phyloP scores from a whole-genome alignment of 2,329 filamentous ascomycete genomes.

The Ophiostoma pallidulum region DNA sequence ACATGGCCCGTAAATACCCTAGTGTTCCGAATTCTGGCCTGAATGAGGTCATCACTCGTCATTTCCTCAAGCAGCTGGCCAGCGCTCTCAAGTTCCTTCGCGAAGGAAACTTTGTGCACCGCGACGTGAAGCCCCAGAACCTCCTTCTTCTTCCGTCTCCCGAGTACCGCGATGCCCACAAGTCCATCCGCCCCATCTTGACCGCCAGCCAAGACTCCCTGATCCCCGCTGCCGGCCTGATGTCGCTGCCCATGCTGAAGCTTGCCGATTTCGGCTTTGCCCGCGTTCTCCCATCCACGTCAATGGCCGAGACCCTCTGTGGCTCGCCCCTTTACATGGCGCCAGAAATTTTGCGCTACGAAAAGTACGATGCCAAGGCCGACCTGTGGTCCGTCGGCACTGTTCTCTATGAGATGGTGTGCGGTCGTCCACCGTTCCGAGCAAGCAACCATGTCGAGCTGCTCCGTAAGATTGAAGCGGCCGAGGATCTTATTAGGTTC shows the following conservation, averaged over 20 bases:
- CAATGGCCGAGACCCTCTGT: constrained; percentile 89
- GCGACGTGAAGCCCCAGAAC: constrained; percentile 96
- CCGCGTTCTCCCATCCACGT: constrained; percentile 78
- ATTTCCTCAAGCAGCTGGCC: constrained; percentile 90
- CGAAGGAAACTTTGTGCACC: constrained; percentile 79
- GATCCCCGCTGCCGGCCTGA: constrained; percentile 69
- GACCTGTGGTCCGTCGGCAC: constrained; percentile 97
- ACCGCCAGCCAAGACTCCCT: constrained; percentile 69
- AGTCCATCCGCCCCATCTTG: constrained; percentile 60
- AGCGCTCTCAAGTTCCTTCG: constrained; percentile 87
- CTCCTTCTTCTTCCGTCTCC: constrained; percentile 77
- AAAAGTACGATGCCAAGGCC: constrained; percentile 94
- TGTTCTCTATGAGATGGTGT: constrained; percentile 91
- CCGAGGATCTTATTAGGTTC: constrained; percentile 79
- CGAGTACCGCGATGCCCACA: constrained; percentile 54
- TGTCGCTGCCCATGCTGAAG: constrained; percentile 89
- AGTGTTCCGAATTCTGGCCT: constrained; percentile 74
- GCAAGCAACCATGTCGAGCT: constrained; percentile 93
- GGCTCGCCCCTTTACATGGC: constrained; percentile 98
- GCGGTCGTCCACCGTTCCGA: constrained; percentile 80
- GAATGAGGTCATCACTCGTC: constrained; percentile 90
- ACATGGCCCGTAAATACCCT: constrained; percentile 91
- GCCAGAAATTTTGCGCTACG: constrained; percentile 91
- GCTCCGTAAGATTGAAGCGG: constrained; percentile 80
- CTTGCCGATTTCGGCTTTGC: constrained; percentile 99